Conservation (phyloP, 2,329 filamentous ascomycete species). For the Fusarium sp. region DNA sequence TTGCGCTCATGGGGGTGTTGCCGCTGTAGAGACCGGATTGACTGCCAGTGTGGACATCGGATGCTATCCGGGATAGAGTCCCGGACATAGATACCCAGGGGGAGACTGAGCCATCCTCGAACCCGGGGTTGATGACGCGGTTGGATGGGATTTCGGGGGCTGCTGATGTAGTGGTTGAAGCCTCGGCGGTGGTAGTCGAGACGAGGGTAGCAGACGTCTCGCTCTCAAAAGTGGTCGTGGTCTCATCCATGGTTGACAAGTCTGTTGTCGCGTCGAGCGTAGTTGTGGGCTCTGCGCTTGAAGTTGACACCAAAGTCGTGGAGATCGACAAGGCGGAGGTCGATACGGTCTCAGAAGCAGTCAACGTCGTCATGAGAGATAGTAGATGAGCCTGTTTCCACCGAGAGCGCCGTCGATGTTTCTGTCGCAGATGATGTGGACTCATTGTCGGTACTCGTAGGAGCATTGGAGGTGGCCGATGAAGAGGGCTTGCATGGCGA, state of each 20-base stretch:
- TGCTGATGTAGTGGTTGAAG: not conserved
- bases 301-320: not conserved
- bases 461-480: not conserved
- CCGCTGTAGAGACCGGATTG: not conserved
- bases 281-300: not conserved
- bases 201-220: not conserved
- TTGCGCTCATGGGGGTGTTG: not conserved
- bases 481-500: not conserved
- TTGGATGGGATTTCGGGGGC: not conserved
- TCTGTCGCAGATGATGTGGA: no score
- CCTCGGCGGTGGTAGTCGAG: not conserved
- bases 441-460: not conserved
- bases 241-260: not conserved
- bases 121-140: not conserved
- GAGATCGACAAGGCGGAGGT: not conserved
- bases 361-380: not conserved
- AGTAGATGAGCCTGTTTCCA: not conserved
- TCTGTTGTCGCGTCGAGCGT: not conserved
- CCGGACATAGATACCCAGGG: not conserved
- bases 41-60: not conserved
- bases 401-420: not conserved
- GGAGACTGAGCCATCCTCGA: accelerated
- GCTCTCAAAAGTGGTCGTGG: not conserved
- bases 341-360: not conserved
- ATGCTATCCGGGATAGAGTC: not conserved